Evolutionary conservation across 2,329 filamentous ascomycete genomes (phyloP).

Genomic region (Curvularia spicifera): DNA sequence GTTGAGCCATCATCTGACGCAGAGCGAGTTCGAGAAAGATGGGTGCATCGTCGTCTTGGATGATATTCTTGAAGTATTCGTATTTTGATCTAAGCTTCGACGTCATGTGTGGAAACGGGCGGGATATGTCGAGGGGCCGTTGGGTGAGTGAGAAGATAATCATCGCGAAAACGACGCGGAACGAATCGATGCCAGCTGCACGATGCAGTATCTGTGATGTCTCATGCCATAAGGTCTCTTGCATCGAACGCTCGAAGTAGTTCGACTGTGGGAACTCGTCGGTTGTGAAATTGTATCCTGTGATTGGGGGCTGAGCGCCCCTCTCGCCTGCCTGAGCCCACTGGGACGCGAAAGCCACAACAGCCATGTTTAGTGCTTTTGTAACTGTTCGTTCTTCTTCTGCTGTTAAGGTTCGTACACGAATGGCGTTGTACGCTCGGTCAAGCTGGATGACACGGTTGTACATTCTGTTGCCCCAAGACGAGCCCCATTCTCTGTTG

Average conservation of each 20-base stretch:
- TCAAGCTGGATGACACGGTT: slow-evolving; percentile 58
- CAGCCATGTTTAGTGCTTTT: slow-evolving; percentile 56
- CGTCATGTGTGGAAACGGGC: neutral
- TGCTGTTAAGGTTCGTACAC: slow-evolving; percentile 50
- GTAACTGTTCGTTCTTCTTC: slow-evolving; percentile 49
- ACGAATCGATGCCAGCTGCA: slow-evolving; percentile 50
- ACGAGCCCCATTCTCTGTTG: slow-evolving; percentile 49
- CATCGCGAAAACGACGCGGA: slow-evolving; percentile 53
- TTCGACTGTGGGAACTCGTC: slow-evolving; percentile 11
- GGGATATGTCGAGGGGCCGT: slow-evolving; percentile 39
- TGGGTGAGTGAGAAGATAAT: slow-evolving; percentile 55
- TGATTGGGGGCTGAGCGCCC: slow-evolving; percentile 15
- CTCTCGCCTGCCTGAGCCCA: slow-evolving; percentile 48
- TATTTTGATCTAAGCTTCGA: neutral
- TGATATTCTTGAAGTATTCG: slow-evolving; percentile 9
- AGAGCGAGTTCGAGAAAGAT: slow-evolving; percentile 14
- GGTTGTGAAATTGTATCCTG: slow-evolving; percentile 27
- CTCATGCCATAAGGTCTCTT: slow-evolving; percentile 52
- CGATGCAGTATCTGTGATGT: slow-evolving; percentile 48
- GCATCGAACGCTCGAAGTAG: slow-evolving; percentile 47
- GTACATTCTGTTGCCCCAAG: slow-evolving; percentile 54
- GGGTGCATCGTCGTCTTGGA: slow-evolving; percentile 15
- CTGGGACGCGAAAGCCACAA: slow-evolving; percentile 61
- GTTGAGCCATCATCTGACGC: slow-evolving; percentile 15
- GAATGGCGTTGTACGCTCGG: slow-evolving; percentile 32